phyloP scores from a whole-genome alignment of 352 stramenopile genomes.

The Pythium plurisporium region DNA sequence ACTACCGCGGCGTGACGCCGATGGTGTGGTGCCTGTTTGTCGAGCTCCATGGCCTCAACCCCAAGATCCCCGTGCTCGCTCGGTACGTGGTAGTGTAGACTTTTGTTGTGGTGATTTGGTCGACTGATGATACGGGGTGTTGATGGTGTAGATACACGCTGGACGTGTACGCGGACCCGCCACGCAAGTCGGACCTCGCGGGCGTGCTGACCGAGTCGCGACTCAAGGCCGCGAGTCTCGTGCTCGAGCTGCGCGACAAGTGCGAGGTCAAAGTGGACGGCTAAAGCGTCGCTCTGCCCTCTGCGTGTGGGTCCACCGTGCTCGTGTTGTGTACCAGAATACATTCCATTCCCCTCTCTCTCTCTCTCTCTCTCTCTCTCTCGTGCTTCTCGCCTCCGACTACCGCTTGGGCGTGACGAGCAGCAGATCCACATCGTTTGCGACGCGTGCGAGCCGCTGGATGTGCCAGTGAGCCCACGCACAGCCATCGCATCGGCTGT shows the following conservation, averaged over 20 bases:
- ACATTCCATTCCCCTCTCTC: background rate
- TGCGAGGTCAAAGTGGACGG: slow-evolving; percentile 17
- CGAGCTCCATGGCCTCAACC: slow-evolving; percentile 50
- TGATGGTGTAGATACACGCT: slow-evolving; percentile 20
- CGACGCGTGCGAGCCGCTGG: slow-evolving; percentile 14
- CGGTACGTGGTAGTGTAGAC: slow-evolving; percentile 3
- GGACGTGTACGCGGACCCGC: slow-evolving; percentile 24
- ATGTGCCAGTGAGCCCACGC: slow-evolving; percentile 27
- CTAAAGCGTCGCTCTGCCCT: background rate
- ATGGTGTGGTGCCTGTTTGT: slow-evolving; percentile 68
- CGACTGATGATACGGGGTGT: background rate
- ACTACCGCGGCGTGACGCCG: slow-evolving; percentile 71
- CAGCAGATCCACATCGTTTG: slow-evolving; percentile 21
- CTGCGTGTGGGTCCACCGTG: too few relatives aligned
- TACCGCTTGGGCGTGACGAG: slow-evolving; percentile 16
- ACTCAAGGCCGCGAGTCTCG: slow-evolving; percentile 22
- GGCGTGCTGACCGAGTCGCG: slow-evolving; percentile 14
- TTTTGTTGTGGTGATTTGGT: background rate
- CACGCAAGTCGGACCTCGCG: slow-evolving; percentile 19
- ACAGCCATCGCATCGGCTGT: slow-evolving; percentile 14
- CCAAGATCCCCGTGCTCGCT: slow-evolving; percentile 34
- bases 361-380: background rate
- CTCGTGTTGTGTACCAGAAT: too few relatives aligned
- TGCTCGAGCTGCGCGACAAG: slow-evolving; percentile 18
- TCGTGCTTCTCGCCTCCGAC: background rate